Conservation (phyloP, 352 stramenopile genomes). For the Saprolegnia parasitica region DNA sequence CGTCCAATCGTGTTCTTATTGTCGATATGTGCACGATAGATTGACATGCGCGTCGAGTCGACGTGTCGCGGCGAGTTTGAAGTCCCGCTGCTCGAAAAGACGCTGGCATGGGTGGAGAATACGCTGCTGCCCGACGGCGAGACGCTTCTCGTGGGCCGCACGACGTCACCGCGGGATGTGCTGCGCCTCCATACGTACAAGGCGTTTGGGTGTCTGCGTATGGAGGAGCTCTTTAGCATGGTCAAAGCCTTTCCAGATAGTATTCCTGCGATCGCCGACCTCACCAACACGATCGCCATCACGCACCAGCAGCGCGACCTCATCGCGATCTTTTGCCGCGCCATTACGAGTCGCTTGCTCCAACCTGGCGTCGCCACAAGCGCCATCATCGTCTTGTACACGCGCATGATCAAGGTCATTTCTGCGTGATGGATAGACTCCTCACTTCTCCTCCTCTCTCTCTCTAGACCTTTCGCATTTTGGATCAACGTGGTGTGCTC, state of each 20-base stretch:
- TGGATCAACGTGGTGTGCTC: conserved; percentile 91
- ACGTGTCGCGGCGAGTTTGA: conserved; percentile 8
- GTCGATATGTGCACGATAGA: too few species aligned
- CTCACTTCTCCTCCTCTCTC: too few species aligned
- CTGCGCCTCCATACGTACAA: conserved; percentile 28
- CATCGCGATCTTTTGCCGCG: conserved; percentile 64
- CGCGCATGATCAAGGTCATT: conserved; percentile 91
- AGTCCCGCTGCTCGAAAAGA: background rate
- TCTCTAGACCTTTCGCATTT: conserved; percentile 75
- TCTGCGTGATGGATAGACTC: background rate
- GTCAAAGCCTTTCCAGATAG: conserved; percentile 95
- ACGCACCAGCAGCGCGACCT: conserved; percentile 84
- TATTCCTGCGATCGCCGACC: conserved; percentile 59
- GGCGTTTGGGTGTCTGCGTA: conserved; percentile 72
- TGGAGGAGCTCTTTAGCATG: conserved; percentile 95
- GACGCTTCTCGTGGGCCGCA: background rate
- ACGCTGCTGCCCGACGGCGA: conserved; percentile 7
- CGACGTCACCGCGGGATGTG: background rate
- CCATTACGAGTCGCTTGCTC: conserved; percentile 83
- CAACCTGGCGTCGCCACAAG: conserved; percentile 94
- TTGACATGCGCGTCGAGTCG: background rate
- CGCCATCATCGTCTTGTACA: conserved; percentile 97
- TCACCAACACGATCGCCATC: conserved; percentile 67
- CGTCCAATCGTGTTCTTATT: background rate
- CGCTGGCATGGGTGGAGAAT: conserved; percentile 9